Evolutionary conservation across 2,329 filamentous ascomycete species (phyloP).

Genomic region (Gremmenia infestans): DNA sequence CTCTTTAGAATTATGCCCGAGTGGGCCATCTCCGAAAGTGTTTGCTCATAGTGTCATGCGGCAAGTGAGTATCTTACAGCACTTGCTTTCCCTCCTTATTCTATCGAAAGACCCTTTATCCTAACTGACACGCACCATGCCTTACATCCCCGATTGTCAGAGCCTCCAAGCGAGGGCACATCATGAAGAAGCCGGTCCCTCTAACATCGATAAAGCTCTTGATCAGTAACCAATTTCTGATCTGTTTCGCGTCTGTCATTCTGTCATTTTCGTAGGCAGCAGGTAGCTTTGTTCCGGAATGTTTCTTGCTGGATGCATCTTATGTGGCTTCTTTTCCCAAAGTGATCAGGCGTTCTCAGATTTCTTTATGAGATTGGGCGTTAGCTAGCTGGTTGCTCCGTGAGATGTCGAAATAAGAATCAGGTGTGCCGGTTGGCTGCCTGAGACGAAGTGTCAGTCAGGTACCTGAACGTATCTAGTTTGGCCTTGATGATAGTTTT

Average conservation of each 20-base stretch:
- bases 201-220: neutral
- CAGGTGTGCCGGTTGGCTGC: neutral
- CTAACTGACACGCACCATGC: too few species aligned
- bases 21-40: too few species aligned
- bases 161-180: neutral
- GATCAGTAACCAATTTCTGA: neutral
- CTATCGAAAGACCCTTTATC: too few species aligned
- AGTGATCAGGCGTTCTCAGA: neutral
- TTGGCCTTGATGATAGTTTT: neutral
- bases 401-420: neutral
- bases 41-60: too few species aligned
- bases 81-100: too few species aligned
- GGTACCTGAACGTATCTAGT: neutral
- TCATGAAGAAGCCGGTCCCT: neutral
- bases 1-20: too few species aligned
- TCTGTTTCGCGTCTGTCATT: neutral
- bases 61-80: too few species aligned
- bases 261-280: neutral
- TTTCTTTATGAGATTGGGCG: neutral
- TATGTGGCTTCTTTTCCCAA: neutral
- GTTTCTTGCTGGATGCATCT: neutral
- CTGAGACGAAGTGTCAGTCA: neutral
- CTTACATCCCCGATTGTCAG: neutral
- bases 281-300: neutral
- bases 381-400: neutral